These are phyloP conservation scores for Phaeotremella skinneri DNA, from an alignment of 768 basidiomycete genomes.

Conservation along the genomic window DNA sequence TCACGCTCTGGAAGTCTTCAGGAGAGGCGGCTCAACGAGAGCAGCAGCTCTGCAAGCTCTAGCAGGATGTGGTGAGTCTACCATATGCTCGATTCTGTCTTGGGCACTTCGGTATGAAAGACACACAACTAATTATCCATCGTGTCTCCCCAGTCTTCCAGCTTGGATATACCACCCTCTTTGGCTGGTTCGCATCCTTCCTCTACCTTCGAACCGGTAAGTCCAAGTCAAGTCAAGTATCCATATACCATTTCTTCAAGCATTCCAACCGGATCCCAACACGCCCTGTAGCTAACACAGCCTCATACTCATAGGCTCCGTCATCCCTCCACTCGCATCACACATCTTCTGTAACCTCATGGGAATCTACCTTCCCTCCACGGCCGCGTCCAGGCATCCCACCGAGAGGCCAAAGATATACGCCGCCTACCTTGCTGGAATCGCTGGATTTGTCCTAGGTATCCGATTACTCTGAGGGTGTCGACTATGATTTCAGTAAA, in stretches of 20 bases:
- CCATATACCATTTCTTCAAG: not conserved
- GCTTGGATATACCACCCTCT: constrained; percentile 83
- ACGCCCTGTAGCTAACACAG: not conserved
- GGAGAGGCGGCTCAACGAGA: constrained; percentile 65
- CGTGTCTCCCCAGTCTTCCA: constrained; percentile 69
- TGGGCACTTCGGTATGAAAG: not conserved
- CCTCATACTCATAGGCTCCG: constrained; percentile 59
- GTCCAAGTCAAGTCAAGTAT: constrained; percentile 3
- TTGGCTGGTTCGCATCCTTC: constrained; percentile 82
- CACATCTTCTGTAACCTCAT: constrained; percentile 94
- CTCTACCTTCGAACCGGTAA: constrained; percentile 76
- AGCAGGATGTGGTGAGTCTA: constrained; percentile 53
- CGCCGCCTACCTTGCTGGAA: constrained; percentile 61
- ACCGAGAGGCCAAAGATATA: constrained; percentile 57
- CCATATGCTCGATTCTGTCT: constrained; percentile 3
- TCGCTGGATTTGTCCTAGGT: constrained; percentile 61
- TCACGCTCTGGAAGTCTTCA: constrained; percentile 84
- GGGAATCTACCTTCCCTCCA: constrained; percentile 72
- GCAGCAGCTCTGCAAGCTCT: constrained; percentile 65
- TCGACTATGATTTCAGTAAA: not conserved
- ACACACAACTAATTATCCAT: not conserved
- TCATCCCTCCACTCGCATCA: constrained; percentile 71
- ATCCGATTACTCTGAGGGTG: constrained; percentile 47
- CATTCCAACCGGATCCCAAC: not conserved
- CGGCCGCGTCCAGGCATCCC: constrained; percentile 62